Base-by-base conservation (phyloP, 768 basidiomycete genomes). In the Cantharellus anzutake region DNA sequence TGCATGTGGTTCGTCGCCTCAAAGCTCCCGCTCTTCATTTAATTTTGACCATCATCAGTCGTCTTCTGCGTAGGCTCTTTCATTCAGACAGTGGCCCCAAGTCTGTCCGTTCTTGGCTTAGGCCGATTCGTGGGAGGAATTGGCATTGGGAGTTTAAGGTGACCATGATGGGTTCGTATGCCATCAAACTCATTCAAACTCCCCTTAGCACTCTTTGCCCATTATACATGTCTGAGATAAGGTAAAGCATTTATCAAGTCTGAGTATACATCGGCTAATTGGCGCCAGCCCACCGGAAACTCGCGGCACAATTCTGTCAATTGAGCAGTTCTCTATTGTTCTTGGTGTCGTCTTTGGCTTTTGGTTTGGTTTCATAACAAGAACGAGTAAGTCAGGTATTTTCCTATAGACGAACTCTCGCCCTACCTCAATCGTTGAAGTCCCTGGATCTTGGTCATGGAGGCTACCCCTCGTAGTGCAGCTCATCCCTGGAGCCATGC, bases 321-420 rank as follows among this genome's bases (percentile, higher is more conserved):
- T 90, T 2, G 86, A 90, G 65, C 86, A 89, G 61, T 76, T 87
- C 50, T 79, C 83, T 20, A 90, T 90, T 56, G 86, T 89, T 11
- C 70, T 83, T 0, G 87, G 86, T 2, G 86, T 87, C 3, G 85
- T 90, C 0, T 70, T 85, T 11, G 86, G 86, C 2, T 90, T 89
- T 65, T 89, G 87, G 86, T 76, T 78, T 3, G 87, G 86, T 0
- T 90, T 84, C 66, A 65, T 78, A 51, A 89, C 86, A 0, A 79
- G 86, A 11, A 68, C 76, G 29, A 65, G 84, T 84, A 65, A 41
- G 79, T 70, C 2, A 41, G 1, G 52, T 11, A 37, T 37, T 42
- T 58, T 39, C n/a, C 16, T 55, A 35, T 37, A 42, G 55, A n/a
- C 1, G 40, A 35, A 34, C 29, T 34, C 20, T 1, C 37, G 41